A percentile compares a stretch with the other conserved stretches of the same genome.
phyloP scores from a whole-genome alignment of 768 basidiomycete species.

The Leccinum boreale region DNA sequence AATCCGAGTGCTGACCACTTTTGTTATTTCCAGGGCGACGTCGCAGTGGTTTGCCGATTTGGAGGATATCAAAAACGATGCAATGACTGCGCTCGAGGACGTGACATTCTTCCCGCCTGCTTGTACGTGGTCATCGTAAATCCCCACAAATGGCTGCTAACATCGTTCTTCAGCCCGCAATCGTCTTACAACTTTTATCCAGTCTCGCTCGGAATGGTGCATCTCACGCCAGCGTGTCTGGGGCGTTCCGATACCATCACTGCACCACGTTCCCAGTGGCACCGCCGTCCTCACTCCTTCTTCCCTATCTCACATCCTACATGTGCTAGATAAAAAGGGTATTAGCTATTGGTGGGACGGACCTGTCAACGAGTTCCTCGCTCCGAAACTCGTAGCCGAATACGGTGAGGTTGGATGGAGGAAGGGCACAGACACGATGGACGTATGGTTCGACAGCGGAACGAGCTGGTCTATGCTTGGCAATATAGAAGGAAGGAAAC shows the following conservation, averaged over 20 bases:
- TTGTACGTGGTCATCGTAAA: conserved; percentile 48
- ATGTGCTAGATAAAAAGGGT: conserved; percentile 69
- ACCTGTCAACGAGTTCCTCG: conserved; percentile 76
- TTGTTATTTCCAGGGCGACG: conserved; percentile 58
- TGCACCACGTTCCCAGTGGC: conserved; percentile 64
- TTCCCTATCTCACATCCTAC: conserved; percentile 72
- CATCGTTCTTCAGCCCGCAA: conserved; percentile 58
- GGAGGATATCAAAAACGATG: conserved; percentile 74
- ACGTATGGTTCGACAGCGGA: conserved; percentile 99
- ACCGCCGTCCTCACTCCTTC: conserved; percentile 59
- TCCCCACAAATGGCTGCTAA: neutral
- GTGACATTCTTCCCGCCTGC: conserved; percentile 74
- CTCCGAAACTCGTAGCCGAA: conserved; percentile 51
- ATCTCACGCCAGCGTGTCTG: conserved; percentile 96
- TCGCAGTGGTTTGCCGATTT: conserved; percentile 98
- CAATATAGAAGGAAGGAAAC: conserved; percentile 35
- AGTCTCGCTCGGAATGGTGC: conserved; percentile 94
- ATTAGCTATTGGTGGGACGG: conserved; percentile 92
- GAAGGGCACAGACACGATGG: conserved; percentile 94
- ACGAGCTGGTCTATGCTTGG: conserved; percentile 86
- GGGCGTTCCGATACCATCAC: conserved; percentile 94
- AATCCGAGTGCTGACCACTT: neutral
- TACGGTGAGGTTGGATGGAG: conserved; percentile 50
- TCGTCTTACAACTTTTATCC: conserved; percentile 84
- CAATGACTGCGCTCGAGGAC: conserved; percentile 60